Conservation (phyloP, 768 basidiomycete genomes). For the Boletus rubescentipes region DNA sequence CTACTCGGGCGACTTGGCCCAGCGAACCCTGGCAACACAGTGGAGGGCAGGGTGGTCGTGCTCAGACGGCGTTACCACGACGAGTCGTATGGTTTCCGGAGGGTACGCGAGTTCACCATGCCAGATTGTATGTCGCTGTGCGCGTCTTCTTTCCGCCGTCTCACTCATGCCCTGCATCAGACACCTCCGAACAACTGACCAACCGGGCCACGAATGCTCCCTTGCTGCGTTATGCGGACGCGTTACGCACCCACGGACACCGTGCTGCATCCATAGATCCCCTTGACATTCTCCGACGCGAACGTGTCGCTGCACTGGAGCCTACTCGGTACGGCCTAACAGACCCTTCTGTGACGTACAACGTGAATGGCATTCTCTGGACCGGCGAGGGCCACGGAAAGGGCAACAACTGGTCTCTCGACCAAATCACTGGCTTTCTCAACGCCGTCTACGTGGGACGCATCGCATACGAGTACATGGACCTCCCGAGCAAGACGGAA, state of each 20-base stretch:
- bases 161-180: no score
- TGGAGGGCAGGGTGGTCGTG: conserved; percentile 18
- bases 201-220: no score
- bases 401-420: conserved; percentile 60
- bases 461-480: conserved; percentile 93
- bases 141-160: neutral
- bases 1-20: conserved; percentile 10
- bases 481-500: conserved; percentile 82
- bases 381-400: conserved; percentile 34
- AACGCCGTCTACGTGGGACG: conserved; percentile 75
- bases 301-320: conserved; percentile 73
- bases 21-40: neutral
- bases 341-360: conserved; percentile 52
- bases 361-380: conserved; percentile 85
- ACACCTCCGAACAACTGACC: no score
- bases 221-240: conserved; percentile 79
- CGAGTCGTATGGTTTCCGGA: conserved; percentile 76
- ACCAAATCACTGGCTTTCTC: conserved; percentile 68
- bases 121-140: conserved; percentile 62
- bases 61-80: conserved; percentile 59
- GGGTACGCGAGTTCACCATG: conserved; percentile 57
- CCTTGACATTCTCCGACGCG: conserved; percentile 81
- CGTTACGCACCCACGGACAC: conserved; percentile 81
- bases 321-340: conserved; percentile 74
- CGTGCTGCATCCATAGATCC: conserved; percentile 87